These are phyloP conservation scores for Sugiyamaella novakii DNA, from an alignment of 1,139 yeast genomes.

Conservation along the genomic window DNA sequence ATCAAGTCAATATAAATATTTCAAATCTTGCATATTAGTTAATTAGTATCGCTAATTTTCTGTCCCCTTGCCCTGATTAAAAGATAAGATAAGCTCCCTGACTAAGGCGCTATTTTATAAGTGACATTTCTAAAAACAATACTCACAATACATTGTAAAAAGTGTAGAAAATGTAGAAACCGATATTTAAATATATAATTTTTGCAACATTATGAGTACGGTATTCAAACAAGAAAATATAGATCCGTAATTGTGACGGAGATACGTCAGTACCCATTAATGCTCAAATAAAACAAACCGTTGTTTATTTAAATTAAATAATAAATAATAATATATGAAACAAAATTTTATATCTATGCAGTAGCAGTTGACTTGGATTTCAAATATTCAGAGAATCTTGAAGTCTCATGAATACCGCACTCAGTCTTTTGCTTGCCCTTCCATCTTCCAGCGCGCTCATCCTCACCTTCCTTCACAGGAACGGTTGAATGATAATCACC, in stretches of 20 bases:
- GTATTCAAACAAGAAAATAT: too few relatives aligned
- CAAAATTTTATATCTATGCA: slow-evolving; percentile 1
- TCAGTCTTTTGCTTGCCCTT: slow-evolving; percentile 90
- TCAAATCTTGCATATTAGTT: background rate
- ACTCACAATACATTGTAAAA: too few relatives aligned
- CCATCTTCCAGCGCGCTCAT: slow-evolving; percentile 97
- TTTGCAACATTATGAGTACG: too few relatives aligned
- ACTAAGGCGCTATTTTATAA: too few relatives aligned
- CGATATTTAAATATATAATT: too few relatives aligned
- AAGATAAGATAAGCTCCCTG: background rate
- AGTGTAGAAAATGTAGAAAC: too few relatives aligned
- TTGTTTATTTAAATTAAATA: background rate
- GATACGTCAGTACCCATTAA: background rate
- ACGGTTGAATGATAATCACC: slow-evolving; percentile 96
- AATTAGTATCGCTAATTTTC: background rate
- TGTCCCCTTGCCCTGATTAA: background rate
- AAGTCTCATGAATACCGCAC: slow-evolving; percentile 89
- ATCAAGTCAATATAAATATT: too few relatives aligned
- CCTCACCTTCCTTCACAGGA: slow-evolving; percentile 89
- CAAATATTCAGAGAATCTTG: slow-evolving; percentile 66
- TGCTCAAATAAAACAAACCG: background rate
- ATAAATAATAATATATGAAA: slow-evolving; percentile 1
- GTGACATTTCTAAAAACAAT: too few relatives aligned
- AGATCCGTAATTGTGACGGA: too few relatives aligned
- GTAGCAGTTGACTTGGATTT: slow-evolving; percentile 11